A percentile compares a stretch with the other conserved stretches of the same genome.
phyloP scores from a whole-genome alignment of 495 filamentous ascomycete species.

The Acidomyces sp. region DNA sequence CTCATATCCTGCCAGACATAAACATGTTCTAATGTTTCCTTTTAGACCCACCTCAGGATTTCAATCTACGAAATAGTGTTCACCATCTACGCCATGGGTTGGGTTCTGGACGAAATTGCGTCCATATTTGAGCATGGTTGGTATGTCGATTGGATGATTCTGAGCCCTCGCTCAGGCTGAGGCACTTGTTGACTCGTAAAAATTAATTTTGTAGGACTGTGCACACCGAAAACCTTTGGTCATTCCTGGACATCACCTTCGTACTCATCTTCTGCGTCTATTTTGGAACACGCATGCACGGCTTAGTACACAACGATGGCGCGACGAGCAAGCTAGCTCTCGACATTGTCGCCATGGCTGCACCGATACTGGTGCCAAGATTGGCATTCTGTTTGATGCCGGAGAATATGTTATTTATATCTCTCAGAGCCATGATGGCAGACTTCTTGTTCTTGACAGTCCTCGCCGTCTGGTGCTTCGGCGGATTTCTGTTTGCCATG shows the following conservation, averaged over 20 bases:
- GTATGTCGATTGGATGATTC: too few relatives aligned
- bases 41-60: slow-evolving; percentile 26
- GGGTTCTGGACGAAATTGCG: slow-evolving; percentile 59
- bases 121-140: slow-evolving; percentile 60
- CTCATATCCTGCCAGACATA: too few relatives aligned
- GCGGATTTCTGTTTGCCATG: slow-evolving; percentile 58
- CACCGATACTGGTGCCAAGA: slow-evolving; percentile 57
- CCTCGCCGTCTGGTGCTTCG: slow-evolving; percentile 58
- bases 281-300: slow-evolving; percentile 45
- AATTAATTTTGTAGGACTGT: too few relatives aligned
- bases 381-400: slow-evolving; percentile 62
- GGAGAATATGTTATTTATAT: slow-evolving; percentile 60
- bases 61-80: slow-evolving; percentile 46
- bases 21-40: too few relatives aligned
- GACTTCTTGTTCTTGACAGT: slow-evolving; percentile 54
- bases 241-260: slow-evolving; percentile 61
- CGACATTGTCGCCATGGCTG: slow-evolving; percentile 55
- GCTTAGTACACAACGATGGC: slow-evolving; percentile 31
- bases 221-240: slow-evolving; percentile 67
- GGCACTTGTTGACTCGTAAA: too few relatives aligned
- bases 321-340: slow-evolving; percentile 43
- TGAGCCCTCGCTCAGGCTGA: too few relatives aligned
- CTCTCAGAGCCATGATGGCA: slow-evolving; percentile 59
- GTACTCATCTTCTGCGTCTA: slow-evolving; percentile 48
- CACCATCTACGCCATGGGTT: slow-evolving; percentile 52